phyloP scores from a whole-genome alignment of 2,329 filamentous ascomycete genomes.

The Paradendryphiella salina region DNA sequence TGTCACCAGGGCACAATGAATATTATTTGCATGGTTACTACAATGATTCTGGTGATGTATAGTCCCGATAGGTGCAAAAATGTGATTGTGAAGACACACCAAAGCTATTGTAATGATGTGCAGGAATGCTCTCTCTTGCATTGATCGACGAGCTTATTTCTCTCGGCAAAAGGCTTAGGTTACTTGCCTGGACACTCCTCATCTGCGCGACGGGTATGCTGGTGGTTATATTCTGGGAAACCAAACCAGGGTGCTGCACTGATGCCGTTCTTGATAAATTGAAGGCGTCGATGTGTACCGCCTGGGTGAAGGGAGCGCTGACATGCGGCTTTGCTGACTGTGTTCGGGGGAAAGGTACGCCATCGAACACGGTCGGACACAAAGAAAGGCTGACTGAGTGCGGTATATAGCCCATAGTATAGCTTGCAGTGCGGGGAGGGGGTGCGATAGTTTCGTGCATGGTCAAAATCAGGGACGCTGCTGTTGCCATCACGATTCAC shows the following conservation, averaged over 20 bases:
- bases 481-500: no score
- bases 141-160: conserved; percentile 8
- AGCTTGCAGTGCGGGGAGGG: no score
- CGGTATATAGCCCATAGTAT: no score
- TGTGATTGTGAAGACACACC: no score
- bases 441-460: neutral
- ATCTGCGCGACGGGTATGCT: neutral
- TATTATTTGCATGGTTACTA: no score
- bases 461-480: neutral
- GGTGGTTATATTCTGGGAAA: neutral
- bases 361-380: no score
- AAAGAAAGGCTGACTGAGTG: no score
- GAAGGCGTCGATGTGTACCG: neutral
- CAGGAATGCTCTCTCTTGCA: neutral
- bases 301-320: neutral
- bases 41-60: no score
- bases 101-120: neutral
- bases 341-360: no score
- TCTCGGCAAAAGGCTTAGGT: conserved; percentile 14
- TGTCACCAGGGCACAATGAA: no score
- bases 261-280: neutral
- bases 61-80: no score
- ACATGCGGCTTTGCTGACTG: neutral
- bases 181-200: conserved; percentile 1
- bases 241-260: neutral